phyloP scores from a whole-genome alignment of 2,329 filamentous ascomycete genomes.

The Botrytis fabae region DNA sequence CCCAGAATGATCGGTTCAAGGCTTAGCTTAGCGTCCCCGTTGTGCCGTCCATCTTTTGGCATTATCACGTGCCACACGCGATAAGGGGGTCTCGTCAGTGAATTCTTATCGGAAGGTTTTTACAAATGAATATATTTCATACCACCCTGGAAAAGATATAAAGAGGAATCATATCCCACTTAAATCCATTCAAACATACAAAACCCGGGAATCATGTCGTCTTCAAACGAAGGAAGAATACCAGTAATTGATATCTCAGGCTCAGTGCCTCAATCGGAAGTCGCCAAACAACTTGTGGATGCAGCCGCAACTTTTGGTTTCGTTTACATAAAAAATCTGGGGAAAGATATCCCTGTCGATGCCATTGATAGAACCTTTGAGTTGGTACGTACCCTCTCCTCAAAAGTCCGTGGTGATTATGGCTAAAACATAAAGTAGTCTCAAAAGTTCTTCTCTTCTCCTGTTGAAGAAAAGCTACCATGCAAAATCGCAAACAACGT shows the following conservation, averaged over 20 bases:
- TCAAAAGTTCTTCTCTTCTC: conserved; percentile 69
- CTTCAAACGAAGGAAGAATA: conserved; percentile 47
- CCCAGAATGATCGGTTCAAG: not conserved
- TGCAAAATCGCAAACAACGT: conserved; percentile 71
- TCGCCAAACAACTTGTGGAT: conserved; percentile 70
- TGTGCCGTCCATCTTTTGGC: not conserved
- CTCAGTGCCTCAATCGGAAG: conserved; percentile 52
- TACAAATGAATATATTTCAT: conserved; percentile 1
- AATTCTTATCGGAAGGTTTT: conserved; percentile 1
- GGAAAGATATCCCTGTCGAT: conserved; percentile 63
- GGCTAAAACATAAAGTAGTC: conserved; percentile 51
- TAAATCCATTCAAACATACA: not conserved
- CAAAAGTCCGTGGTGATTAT: not conserved
- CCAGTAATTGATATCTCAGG: conserved; percentile 81
- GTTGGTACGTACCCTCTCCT: conserved; percentile 63
- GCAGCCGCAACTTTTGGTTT: conserved; percentile 85
- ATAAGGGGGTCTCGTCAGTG: not conserved
- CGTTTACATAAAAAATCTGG: conserved; percentile 79
- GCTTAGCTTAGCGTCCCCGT: not conserved
- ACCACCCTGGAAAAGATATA: not conserved
- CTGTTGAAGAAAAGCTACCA: conserved; percentile 68
- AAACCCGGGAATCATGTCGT: conserved; percentile 4
- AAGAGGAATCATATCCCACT: not conserved
- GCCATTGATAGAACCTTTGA: conserved; percentile 72
- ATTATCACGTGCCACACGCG: not conserved